A percentile compares a stretch with the other conserved stretches of the same genome.
Conservation (phyloP, 108 stramenopile species). For the Schizochytrium sp. region DNA sequence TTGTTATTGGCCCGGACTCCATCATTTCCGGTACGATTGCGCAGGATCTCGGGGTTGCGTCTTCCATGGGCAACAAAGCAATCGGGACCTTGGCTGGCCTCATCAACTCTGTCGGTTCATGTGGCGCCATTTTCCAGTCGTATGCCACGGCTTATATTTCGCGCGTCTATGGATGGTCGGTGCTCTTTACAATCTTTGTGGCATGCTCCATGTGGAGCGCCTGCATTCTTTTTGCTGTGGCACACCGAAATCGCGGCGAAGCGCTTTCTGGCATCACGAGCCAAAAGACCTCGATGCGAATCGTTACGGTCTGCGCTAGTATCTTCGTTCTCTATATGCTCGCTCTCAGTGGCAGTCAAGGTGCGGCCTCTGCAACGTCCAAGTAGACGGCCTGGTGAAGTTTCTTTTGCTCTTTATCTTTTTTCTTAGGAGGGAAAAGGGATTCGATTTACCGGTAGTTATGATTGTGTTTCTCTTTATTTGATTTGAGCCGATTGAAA, state of each 20-base stretch:
- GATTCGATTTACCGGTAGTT: background rate
- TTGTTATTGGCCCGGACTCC: constrained; percentile 5
- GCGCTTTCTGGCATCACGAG: background rate
- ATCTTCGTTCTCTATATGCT: background rate
- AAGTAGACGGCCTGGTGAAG: too few species aligned
- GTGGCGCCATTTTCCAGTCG: constrained; percentile 3
- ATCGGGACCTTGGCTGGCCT: background rate
- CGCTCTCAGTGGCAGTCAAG: too few species aligned
- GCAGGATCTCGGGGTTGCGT: background rate
- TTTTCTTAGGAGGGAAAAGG: background rate
- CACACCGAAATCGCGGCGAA: background rate
- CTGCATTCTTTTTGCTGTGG: background rate
- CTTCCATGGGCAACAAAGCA: background rate
- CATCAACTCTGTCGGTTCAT: background rate
- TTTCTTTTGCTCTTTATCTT: too few species aligned
- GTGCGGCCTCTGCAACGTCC: too few species aligned
- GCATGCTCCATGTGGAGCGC: background rate
- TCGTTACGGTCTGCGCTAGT: background rate
- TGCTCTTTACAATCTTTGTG: constrained; percentile 1
- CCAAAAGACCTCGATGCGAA: background rate
- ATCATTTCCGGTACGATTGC: background rate
- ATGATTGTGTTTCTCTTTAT: background rate
- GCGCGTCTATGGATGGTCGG: background rate
- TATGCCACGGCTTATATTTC: background rate
- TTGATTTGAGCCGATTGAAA: too few species aligned